These are phyloP conservation scores for Golubevia pallescens DNA, from an alignment of 1,284 basidiomycete genomes.

Conservation along the genomic window DNA sequence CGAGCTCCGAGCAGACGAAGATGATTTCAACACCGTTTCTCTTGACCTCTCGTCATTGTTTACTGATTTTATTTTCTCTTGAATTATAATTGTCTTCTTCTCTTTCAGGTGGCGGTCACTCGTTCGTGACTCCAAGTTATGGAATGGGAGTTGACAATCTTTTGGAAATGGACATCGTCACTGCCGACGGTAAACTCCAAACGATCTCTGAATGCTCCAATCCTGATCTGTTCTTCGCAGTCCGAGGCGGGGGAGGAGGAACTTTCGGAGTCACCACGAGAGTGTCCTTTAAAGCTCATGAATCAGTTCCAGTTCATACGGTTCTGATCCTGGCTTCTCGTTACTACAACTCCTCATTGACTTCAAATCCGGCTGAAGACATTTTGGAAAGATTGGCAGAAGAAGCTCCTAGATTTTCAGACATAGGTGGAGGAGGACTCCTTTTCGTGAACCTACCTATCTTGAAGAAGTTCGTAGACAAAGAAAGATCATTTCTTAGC, in stretches of 20 bases:
- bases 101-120: too few species aligned
- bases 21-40: too few species aligned
- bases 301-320: background rate
- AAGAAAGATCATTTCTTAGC: too few species aligned
- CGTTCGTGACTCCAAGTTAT: too few species aligned
- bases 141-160: background rate
- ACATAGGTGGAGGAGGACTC: background rate
- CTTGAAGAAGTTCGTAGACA: too few species aligned
- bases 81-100: too few species aligned
- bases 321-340: background rate
- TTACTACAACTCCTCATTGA: background rate
- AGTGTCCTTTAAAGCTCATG: background rate
- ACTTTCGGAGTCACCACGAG: slow-evolving; percentile 2
- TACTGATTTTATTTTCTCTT: too few species aligned
- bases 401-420: background rate
- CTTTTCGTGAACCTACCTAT: background rate
- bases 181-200: background rate
- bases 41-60: too few species aligned
- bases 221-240: background rate
- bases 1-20: too few species aligned
- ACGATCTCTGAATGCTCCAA: background rate
- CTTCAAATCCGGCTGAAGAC: background rate
- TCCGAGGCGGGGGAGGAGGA: slow-evolving; percentile 1
- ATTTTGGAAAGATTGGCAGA: background rate
- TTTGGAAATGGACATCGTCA: background rate